phyloP scores from a whole-genome alignment of 2,329 filamentous ascomycete species.

The Colletotrichum sp. region DNA sequence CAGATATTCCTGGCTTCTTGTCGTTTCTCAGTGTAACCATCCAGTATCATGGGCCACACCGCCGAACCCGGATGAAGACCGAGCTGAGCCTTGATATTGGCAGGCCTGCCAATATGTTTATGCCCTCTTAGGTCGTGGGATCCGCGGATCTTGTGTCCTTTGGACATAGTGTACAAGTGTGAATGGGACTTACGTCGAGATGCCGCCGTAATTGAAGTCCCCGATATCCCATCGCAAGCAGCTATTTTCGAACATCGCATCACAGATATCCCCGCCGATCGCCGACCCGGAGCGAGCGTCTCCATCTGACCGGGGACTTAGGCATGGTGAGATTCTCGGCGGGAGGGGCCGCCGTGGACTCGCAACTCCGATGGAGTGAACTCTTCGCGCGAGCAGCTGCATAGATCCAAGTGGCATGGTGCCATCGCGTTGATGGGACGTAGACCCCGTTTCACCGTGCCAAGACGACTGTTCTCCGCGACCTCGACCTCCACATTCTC shows the following conservation, averaged over 20 bases:
- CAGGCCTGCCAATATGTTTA: neutral
- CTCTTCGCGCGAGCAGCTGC: neutral
- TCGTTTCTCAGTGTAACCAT: neutral
- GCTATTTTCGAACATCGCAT: neutral
- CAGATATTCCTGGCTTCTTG: neutral
- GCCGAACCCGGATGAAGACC: neutral
- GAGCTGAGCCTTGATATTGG: neutral
- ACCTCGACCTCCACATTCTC: neutral
- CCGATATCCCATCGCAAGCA: neutral
- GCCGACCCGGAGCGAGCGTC: neutral
- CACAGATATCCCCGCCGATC: neutral
- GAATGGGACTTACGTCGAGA: neutral
- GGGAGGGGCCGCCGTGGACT: slow-evolving; percentile 8
- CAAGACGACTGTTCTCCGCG: slow-evolving; percentile 6
- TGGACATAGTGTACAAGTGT: neutral
- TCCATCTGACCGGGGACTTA: neutral
- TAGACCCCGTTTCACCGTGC: neutral
- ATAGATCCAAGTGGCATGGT: neutral
- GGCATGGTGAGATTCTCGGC: neutral
- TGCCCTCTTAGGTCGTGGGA: neutral
- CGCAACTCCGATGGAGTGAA: neutral
- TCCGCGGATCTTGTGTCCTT: neutral
- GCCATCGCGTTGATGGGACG: neutral
- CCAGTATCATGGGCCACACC: neutral
- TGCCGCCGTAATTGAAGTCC: neutral